Evolutionary conservation across 2,329 filamentous ascomycete genomes (phyloP).

Genomic region (Fusarium marasasianum): DNA sequence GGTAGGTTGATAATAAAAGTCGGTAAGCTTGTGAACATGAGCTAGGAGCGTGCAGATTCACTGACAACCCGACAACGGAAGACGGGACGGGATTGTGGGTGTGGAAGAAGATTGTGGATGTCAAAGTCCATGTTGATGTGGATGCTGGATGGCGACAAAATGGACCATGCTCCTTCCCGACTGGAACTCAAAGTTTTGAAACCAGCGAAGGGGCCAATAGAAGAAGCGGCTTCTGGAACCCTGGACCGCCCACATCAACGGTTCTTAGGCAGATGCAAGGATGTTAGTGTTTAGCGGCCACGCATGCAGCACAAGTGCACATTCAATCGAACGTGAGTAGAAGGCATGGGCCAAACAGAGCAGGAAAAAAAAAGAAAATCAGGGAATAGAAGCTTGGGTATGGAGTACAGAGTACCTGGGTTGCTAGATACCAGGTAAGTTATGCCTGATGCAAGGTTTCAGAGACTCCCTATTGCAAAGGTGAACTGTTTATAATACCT

Average conservation of each 20-base stretch:
- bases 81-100: neutral
- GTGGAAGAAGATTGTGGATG: slow-evolving; percentile 1
- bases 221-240: slow-evolving; percentile 12
- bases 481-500: neutral
- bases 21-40: neutral
- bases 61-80: neutral
- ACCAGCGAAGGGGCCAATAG: slow-evolving; percentile 26
- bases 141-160: slow-evolving; percentile 25
- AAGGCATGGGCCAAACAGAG: neutral
- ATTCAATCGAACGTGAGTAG: slow-evolving; percentile 21
- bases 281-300: slow-evolving; percentile 27
- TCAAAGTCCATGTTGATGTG: slow-evolving; percentile 19
- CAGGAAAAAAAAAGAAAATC: neutral
- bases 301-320: slow-evolving; percentile 18
- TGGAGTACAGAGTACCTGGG: neutral
- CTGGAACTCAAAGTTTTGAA: slow-evolving; percentile 37
- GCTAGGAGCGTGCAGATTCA: neutral
- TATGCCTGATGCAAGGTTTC: neutral
- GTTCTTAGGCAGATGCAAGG: slow-evolving; percentile 29
- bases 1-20: neutral
- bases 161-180: slow-evolving; percentile 35
- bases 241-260: slow-evolving; percentile 25
- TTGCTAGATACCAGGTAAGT: neutral
- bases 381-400: neutral
- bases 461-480: neutral